phyloP scores from a whole-genome alignment of 2,329 filamentous ascomycete genomes.

The Fusarium incarnatum region DNA sequence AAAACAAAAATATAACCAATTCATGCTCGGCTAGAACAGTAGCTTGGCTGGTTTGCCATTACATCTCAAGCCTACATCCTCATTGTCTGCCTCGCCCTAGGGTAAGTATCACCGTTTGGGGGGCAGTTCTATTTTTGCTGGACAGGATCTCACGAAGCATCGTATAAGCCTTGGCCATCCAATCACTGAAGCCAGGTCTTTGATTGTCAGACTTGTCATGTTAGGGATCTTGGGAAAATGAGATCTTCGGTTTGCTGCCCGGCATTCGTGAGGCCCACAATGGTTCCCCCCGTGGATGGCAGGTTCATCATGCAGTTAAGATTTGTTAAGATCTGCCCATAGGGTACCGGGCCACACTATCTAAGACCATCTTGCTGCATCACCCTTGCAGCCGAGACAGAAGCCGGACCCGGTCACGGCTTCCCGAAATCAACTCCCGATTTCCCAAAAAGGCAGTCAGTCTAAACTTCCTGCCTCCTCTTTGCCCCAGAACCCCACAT shows the following conservation, averaged over 20 bases:
- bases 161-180: neutral
- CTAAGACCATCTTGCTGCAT: conserved; percentile 4
- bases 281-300: conserved; percentile 9
- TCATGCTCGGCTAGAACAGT: neutral
- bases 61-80: neutral
- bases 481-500: conserved; percentile 46
- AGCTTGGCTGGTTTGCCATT: neutral
- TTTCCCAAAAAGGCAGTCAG: conserved; percentile 43
- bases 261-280: conserved; percentile 22
- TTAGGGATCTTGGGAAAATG: conserved; percentile 15
- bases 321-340: conserved; percentile 2
- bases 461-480: conserved; percentile 36
- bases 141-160: neutral
- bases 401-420: conserved; percentile 41
- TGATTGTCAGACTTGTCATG: neutral
- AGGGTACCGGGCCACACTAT: neutral
- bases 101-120: neutral
- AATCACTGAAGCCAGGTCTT: conserved; percentile 5
- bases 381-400: conserved; percentile 38
- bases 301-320: conserved; percentile 4
- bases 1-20: neutral
- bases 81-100: neutral
- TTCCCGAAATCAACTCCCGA: conserved; percentile 49
- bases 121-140: neutral
- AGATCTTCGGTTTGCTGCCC: conserved; percentile 26